These are phyloP conservation scores for Colletotrichum karsti DNA, from an alignment of 2,329 filamentous ascomycete species.

Conservation along the genomic window DNA sequence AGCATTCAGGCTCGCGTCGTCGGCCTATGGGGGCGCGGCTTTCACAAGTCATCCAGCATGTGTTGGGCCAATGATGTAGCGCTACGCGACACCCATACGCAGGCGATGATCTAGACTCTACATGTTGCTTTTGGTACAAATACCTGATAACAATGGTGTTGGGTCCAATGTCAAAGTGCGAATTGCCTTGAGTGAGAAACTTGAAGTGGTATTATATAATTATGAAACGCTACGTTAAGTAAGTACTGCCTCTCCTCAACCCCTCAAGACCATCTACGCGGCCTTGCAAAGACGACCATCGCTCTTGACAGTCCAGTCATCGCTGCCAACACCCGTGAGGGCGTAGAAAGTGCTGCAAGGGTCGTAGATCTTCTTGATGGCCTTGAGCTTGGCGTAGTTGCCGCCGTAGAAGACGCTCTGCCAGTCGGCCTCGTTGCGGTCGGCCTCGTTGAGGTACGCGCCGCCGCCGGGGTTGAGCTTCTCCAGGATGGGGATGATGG, in stretches of 20 bases:
- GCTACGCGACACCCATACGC: no score
- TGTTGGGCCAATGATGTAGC: no score
- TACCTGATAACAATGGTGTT: no score
- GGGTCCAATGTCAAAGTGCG: no score
- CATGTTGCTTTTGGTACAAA: no score
- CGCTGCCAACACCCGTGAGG: conserved; percentile 58
- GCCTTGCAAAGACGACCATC: conserved; percentile 30
- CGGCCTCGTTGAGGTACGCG: conserved; percentile 60
- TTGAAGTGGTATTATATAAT: not conserved
- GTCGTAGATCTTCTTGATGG: conserved; percentile 59
- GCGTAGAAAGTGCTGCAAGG: conserved; percentile 56
- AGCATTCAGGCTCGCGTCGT: no score
- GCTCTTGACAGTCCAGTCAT: conserved; percentile 51
- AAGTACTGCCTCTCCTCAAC: not conserved
- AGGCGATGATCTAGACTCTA: no score
- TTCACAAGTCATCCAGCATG: no score
- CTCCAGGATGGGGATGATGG: conserved; percentile 9
- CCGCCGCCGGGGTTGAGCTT: conserved; percentile 46
- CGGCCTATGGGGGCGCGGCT: no score
- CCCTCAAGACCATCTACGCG: not conserved
- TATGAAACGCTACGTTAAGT: not conserved
- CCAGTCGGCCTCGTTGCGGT: conserved; percentile 55
- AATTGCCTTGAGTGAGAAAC: no score
- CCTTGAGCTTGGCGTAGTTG: conserved; percentile 50
- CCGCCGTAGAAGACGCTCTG: conserved; percentile 54